Base-by-base conservation (phyloP, 345 rosid species). In the Gossypium ekmanianum region DNA sequence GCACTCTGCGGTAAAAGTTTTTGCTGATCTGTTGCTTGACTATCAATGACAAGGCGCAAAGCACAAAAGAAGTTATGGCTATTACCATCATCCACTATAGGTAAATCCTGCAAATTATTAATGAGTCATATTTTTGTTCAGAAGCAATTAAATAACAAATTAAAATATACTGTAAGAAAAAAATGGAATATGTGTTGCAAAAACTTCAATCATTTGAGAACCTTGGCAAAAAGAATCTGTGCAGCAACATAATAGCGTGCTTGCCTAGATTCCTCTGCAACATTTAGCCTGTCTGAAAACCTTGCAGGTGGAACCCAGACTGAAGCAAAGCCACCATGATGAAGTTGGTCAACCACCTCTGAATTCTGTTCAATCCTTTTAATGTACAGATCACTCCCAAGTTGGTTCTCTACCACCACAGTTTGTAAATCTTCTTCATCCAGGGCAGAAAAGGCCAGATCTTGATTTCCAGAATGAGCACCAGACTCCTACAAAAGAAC, bases 351-450 rank as follows among this genome's bases (percentile, higher is more conserved):
- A 64, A 88, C 88, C 7, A 74, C 76, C 75, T 85, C 89, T 34
- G 83, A 82, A 79, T 90, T 85, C 72, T 87, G 92, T 80, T 87
- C 97, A 73, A 86, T 80, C 84, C 85, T 91, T 79, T 90, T 95
- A 79, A 95, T 73, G 84, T 82, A 89, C 77, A 95, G 76, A 83
- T 91, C 96, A 83, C 84, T 82, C 18, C 99, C 99, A 61, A 95
- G 98, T 81, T 85, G 85, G 87, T 95, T 95, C 81, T 90, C 99
- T 71, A 95, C 86, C 47, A 85, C 80, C 61, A 91, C 80, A 57
- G 96, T 91, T 82, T 90, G 97, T 77, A 88, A 90, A 82, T 95
- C 99, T 82, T 91, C 99, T 82, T 93, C 99, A 76, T 95, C 98
- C 82, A 95, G 81, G 29, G 98, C 99, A 75, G 97, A 95, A 79